phyloP scores from a whole-genome alignment of 441 rosid genomes.

The Viola pubescens region DNA sequence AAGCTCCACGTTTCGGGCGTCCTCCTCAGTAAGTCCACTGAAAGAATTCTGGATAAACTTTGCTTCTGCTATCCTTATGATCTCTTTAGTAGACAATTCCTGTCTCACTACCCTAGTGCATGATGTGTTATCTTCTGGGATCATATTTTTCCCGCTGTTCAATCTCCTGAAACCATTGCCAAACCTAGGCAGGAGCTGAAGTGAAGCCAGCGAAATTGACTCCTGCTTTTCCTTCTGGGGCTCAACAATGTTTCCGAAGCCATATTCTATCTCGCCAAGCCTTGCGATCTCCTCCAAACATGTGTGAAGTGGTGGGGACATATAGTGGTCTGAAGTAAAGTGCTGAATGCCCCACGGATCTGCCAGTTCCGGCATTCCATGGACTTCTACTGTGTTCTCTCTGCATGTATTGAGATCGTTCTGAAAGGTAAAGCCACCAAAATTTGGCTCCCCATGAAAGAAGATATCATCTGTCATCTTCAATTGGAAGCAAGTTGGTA shows the following conservation, averaged over 20 bases:
- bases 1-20: conserved; percentile 33
- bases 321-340: too few relatives aligned
- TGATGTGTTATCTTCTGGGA: conserved; percentile 14
- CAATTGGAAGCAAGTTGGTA: too few relatives aligned
- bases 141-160: neutral
- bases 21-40: conserved; percentile 25
- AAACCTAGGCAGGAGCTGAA: conserved; percentile 32
- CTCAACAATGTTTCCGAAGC: conserved; percentile 14
- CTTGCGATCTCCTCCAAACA: conserved; percentile 20
- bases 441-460: too few relatives aligned
- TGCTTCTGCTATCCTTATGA: conserved; percentile 42
- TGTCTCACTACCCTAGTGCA: neutral
- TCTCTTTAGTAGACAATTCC: conserved; percentile 33
- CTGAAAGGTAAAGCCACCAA: too few relatives aligned
- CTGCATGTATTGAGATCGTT: too few relatives aligned
- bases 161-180: conserved; percentile 22
- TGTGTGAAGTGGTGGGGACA: conserved; percentile 28
- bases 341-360: too few relatives aligned
- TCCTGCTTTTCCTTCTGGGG: conserved; percentile 18
- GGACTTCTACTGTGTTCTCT: too few relatives aligned
- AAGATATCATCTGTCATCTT: too few relatives aligned
- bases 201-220: conserved; percentile 25
- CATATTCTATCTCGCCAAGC: conserved; percentile 17
- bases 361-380: too few relatives aligned
- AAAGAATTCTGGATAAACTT: conserved; percentile 27